Evolutionary conservation across 169 alveolate genomes (phyloP), one percentile per base, ranked within the genome.

Genomic region (Theileria sp.): DNA sequence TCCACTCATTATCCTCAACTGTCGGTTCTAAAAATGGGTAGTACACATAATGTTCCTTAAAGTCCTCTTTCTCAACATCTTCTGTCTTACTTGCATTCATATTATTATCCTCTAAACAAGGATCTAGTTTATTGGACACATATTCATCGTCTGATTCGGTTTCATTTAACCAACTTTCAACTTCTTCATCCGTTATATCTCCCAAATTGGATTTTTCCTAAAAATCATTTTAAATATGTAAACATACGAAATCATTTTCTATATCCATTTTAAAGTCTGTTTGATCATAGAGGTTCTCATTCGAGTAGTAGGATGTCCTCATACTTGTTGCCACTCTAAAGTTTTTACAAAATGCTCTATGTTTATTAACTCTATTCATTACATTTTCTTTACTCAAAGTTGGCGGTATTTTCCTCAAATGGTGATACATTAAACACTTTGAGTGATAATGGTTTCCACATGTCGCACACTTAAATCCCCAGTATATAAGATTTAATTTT

Each of bases 361-460:
- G 86, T 13, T 68, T 66, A 12, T 58, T 7, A 17, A 15, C 25
- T 19, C 86, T 78, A 9, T 17, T 26, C 50, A 10, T 56, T 25
- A 79, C 36, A 19, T 19, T 26, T 0, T 79, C 61, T 25, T 69
- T 62, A 23, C 25, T 36, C 75, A 70, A 0, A 60, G 10, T 28
- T 15, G 86, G 86, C 73, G 82, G 56, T 25, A 54, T 64, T 26
- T 60, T 76, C 19, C 77, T 60, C 32, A 74, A 50, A 68, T 80
- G 81, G 25, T 28, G 49, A n/a, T 71, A 74, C 36, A 44, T 81
- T 58, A 80, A 30, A 26, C 87, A 80, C 72, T 60, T 71, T 28
- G 86, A 80, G 72, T 80, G 87, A 67, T 61, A 80, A 9, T 56
- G 62, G 66, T 56, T 28, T 26, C 78, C 76, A 30, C 87, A 80